Evolutionary conservation across 495 filamentous ascomycete genomes (phyloP).

Genomic region (Jackrogersella multiformis): DNA sequence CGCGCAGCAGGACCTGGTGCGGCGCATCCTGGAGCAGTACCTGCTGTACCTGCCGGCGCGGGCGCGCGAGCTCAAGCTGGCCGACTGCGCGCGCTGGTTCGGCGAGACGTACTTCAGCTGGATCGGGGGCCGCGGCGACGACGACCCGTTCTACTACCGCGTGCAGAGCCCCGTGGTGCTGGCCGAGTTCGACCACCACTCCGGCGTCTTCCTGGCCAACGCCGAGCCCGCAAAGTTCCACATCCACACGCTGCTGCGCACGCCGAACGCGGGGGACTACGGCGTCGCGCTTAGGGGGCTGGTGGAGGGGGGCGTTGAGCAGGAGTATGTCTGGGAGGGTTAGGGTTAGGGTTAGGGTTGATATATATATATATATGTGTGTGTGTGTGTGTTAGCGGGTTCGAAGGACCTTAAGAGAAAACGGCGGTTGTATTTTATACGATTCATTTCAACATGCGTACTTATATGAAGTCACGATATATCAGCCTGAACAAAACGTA

Average conservation of each 20-base stretch:
- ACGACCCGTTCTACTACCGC: constrained; percentile 78
- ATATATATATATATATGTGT: too few species aligned
- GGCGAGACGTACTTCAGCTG: constrained; percentile 78
- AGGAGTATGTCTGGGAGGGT: constrained; percentile 57
- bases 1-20: constrained; percentile 62
- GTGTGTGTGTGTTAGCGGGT: background rate
- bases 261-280: constrained; percentile 80
- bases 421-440: constrained; percentile 3
- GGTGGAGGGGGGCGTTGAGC: constrained; percentile 42
- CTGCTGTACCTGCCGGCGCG: constrained; percentile 68
- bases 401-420: background rate
- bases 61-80: constrained; percentile 61
- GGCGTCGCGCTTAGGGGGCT: constrained; percentile 59
- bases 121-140: constrained; percentile 73
- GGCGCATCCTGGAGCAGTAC: constrained; percentile 66
- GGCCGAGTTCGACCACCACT: constrained; percentile 82
- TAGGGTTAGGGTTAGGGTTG: constrained; percentile 4
- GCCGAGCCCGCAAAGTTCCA: constrained; percentile 78
- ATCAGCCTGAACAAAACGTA: background rate
- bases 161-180: constrained; percentile 78
- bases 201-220: constrained; percentile 79
- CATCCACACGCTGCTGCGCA: constrained; percentile 74
- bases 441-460: constrained; percentile 20
- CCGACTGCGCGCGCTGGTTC: constrained; percentile 59
- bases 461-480: background rate